Conservation (phyloP, 257 asterid species). For the Mentha longifolia region DNA sequence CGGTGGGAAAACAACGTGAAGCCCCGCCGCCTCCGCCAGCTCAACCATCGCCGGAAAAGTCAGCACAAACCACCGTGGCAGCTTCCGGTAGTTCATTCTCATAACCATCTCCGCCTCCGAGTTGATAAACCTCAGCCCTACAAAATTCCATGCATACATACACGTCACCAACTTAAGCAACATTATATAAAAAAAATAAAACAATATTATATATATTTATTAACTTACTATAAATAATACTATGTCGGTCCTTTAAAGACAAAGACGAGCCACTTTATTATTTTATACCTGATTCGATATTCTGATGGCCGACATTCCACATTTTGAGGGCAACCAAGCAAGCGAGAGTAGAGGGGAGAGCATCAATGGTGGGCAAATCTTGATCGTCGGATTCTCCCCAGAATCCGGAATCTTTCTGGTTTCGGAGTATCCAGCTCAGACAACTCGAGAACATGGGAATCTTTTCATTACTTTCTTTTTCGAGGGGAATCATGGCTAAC, state of each 20-base stretch:
- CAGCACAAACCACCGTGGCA: slow-evolving; percentile 57
- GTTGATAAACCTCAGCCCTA: slow-evolving; percentile 49
- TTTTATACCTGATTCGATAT: slow-evolving; percentile 40
- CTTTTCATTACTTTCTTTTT: not conserved
- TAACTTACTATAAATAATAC: too few relatives aligned
- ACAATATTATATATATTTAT: too few relatives aligned
- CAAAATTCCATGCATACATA: not conserved
- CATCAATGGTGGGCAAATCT: slow-evolving; percentile 46
- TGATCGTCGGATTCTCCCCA: slow-evolving; percentile 53
- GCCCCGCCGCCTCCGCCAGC: slow-evolving; percentile 40
- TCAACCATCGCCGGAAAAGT: slow-evolving; percentile 57
- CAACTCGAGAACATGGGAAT: slow-evolving; percentile 53
- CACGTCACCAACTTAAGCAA: too few relatives aligned
- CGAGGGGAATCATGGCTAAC: slow-evolving; percentile 60
- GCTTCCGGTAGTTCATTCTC: slow-evolving; percentile 23
- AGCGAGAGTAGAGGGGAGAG: slow-evolving; percentile 59
- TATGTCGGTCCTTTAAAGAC: too few relatives aligned
- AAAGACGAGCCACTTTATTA: too few relatives aligned
- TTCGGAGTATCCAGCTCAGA: slow-evolving; percentile 50
- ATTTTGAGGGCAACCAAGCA: slow-evolving; percentile 54
- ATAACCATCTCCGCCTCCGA: slow-evolving; percentile 39
- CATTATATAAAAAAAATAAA: too few relatives aligned
- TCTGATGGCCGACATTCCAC: slow-evolving; percentile 47
- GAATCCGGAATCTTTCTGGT: slow-evolving; percentile 55
- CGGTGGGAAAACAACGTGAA: slow-evolving; percentile 32